phyloP scores from a whole-genome alignment of 768 basidiomycete genomes.

The Amanita inopinata region DNA sequence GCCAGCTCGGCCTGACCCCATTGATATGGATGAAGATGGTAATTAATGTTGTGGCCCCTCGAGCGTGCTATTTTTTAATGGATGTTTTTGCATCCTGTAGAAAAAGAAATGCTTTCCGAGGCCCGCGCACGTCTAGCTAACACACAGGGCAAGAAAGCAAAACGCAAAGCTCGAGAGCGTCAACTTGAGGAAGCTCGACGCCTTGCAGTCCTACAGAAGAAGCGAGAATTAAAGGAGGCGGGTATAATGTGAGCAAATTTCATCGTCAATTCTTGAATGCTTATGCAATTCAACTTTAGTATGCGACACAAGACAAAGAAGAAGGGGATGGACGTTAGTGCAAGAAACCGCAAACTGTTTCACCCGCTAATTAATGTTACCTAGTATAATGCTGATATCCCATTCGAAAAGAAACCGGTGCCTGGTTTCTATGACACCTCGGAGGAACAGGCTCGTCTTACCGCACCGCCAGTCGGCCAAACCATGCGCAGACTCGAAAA shows the following conservation, averaged over 20 bases:
- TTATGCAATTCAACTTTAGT: conserved; percentile 25
- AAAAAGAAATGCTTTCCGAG: conserved; percentile 99
- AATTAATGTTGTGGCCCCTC: conserved; percentile 15
- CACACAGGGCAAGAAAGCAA: conserved; percentile 99
- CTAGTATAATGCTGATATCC: conserved; percentile 96
- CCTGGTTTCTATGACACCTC: conserved; percentile 95
- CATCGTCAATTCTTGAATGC: conserved; percentile 3
- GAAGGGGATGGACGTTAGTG: conserved; percentile 92
- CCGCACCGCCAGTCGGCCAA: conserved; percentile 87
- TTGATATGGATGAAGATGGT: conserved; percentile 99
- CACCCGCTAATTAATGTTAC: conserved; percentile 7
- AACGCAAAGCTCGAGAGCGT: conserved; percentile 95
- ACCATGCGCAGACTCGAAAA: conserved; percentile 88
- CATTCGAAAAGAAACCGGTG: conserved; percentile 94
- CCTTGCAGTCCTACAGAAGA: conserved; percentile 93
- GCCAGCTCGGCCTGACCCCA: conserved; percentile 95
- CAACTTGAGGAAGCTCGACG: conserved; percentile 94
- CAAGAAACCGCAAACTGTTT: conserved; percentile 1
- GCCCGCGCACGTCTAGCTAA: conserved; percentile 96
- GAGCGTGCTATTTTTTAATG: neutral
- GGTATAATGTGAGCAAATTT: conserved; percentile 74
- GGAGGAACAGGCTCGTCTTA: conserved; percentile 82
- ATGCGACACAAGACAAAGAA: conserved; percentile 92
- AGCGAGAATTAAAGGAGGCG: conserved; percentile 93
- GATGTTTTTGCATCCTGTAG: conserved; percentile 28